Conservation (phyloP, 305 asterid genomes). For the Coffea humblotiana region DNA sequence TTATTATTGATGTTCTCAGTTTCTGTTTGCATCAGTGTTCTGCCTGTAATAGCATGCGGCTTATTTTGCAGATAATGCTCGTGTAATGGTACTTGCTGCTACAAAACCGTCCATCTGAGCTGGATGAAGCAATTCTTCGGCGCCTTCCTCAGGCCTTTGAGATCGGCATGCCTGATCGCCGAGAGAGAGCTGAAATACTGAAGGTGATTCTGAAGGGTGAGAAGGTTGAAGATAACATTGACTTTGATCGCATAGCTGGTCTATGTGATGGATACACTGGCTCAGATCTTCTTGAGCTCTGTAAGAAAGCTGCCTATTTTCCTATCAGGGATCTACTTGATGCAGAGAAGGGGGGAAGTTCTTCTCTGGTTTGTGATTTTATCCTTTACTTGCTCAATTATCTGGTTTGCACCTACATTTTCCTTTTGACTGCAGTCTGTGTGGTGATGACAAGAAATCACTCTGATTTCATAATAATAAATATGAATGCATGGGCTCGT, state of each 20-base stretch:
- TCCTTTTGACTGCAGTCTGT: constrained; percentile 11
- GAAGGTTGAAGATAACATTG: constrained; percentile 55
- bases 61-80: constrained; percentile 62
- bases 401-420: constrained; percentile 7
- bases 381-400: not conserved
- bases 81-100: constrained; percentile 95
- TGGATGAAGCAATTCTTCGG: constrained; percentile 92
- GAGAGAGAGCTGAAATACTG: constrained; percentile 69
- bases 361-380: constrained; percentile 41
- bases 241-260: constrained; percentile 62
- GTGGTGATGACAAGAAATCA: not conserved
- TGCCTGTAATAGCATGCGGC: constrained; percentile 15
- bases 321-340: constrained; percentile 74
- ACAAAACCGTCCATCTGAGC: constrained; percentile 96
- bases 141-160: constrained; percentile 96
- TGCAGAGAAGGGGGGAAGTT: constrained; percentile 66
- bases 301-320: constrained; percentile 88
- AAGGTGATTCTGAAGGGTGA: constrained; percentile 82
- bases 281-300: constrained; percentile 86
- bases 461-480: not conserved
- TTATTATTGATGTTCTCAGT: not conserved
- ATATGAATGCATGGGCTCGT: not conserved
- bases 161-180: constrained; percentile 65
- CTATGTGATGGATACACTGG: constrained; percentile 84
- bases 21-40: constrained; percentile 2